These are phyloP conservation scores for Vaccinium macrocarpon DNA, from an alignment of 148 eudicot genomes.

Conservation along the genomic window DNA sequence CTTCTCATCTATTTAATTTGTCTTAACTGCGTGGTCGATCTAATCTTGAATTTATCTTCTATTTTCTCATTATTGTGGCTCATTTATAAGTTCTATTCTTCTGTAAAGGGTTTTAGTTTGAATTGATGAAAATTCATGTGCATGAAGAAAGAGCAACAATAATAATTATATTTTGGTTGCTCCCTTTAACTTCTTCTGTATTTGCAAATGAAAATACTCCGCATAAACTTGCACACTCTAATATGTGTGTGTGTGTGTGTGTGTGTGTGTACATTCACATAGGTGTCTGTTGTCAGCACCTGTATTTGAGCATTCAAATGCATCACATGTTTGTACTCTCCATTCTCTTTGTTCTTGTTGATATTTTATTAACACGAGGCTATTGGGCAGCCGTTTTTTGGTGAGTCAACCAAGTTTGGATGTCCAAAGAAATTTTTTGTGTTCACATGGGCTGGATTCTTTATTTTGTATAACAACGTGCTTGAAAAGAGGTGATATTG, in stretches of 20 bases:
- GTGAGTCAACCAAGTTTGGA: not conserved
- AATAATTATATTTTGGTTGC: not conserved
- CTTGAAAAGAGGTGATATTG: not conserved
- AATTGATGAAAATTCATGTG: conserved; percentile 5
- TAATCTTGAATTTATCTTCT: not conserved
- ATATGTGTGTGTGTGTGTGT: not conserved
- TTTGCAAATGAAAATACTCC: not conserved
- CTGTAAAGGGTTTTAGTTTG: not conserved
- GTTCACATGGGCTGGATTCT: not conserved
- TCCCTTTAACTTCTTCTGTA: not conserved
- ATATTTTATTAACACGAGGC: not conserved
- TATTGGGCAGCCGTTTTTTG: not conserved
- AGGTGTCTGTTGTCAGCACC: not conserved
- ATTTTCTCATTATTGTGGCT: not conserved
- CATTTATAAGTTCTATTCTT: not conserved
- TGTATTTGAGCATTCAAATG: not conserved
- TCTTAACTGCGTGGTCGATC: not conserved
- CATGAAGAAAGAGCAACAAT: not conserved
- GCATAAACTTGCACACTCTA: not conserved
- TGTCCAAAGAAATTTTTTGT: not conserved
- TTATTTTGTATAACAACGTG: not conserved
- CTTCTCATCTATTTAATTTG: not conserved
- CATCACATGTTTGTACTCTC: not conserved
- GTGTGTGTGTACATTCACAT: no score
- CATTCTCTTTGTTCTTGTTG: not conserved